Percentiles rank a stretch among this genome's conserved stretches.
Evolutionary conservation across 1,139 yeast genomes (phyloP).

Genomic region (Blastobotrys capitulatus): DNA sequence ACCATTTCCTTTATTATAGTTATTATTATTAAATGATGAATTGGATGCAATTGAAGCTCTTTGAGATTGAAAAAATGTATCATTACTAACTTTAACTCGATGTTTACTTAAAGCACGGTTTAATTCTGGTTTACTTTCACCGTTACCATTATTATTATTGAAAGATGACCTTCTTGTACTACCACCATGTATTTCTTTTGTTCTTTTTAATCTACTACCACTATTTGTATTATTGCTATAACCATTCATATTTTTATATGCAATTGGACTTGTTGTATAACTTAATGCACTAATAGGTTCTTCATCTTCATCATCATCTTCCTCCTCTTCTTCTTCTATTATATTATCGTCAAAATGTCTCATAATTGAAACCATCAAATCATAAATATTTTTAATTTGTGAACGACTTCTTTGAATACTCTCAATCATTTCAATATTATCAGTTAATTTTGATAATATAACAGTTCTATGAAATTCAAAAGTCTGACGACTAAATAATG

Average conservation of each 20-base stretch:
- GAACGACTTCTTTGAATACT: not conserved
- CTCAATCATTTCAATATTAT: not conserved
- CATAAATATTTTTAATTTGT: conserved; percentile 6
- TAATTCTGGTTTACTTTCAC: not conserved
- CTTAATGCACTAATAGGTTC: not conserved
- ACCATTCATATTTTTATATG: not conserved
- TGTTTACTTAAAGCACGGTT: not conserved
- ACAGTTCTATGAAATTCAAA: conserved; percentile 10
- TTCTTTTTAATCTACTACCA: not conserved
- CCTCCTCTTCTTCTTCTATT: not conserved
- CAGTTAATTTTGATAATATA: conserved; percentile 8
- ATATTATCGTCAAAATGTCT: not conserved
- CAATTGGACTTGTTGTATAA: no score
- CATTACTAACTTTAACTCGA: not conserved
- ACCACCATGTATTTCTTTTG: not conserved
- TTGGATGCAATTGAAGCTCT: conserved; percentile 2
- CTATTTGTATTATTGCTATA: not conserved
- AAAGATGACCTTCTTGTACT: no score
- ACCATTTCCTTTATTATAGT: not conserved
- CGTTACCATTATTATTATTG: no score
- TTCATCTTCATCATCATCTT: not conserved
- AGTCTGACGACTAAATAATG: conserved; percentile 7
- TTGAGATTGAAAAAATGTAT: not conserved
- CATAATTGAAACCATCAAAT: conserved; percentile 2
- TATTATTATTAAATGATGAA: not conserved